Base-by-base conservation (phyloP, 2,329 filamentous ascomycete species). In the Davidsoniella neocaledoniae region DNA sequence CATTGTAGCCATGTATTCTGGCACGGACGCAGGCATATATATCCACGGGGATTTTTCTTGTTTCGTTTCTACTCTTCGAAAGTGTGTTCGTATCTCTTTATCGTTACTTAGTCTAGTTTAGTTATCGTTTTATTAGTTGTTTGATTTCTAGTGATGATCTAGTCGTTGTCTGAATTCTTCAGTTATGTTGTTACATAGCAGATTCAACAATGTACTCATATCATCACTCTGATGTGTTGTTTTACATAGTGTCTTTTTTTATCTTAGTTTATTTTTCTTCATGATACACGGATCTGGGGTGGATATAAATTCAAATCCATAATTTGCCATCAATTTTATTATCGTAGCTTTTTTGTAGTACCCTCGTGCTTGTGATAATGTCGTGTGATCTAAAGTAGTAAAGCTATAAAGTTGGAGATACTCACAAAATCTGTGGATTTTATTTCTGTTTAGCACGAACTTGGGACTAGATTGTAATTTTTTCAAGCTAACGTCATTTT, bases 221-320 rank as follows among this genome's bases (percentile, higher is more conserved):
- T 41, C n/a, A 19, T 16, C 16, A 41, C 19, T 9, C 4, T 41
- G n/a, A n/a, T n/a, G 39, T 17, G 10, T 16, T 16, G 38, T 41
- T 41, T 41, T 41, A 12, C 8, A 33, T 33, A 33, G 29, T 33
- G 39, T 21, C 21, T 21, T 47, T 47, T 48, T 25, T 48, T 48
- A 23, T 17, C 25, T 38, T 36, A 16, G 10, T 45, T 16, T 36
- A 33, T 12, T 46, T 36, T 14, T 39, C n/a, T 23, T 21, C 29
- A 33, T 33, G 29, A 33, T 33, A 33, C 29, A 33, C 29, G 29
- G 29, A 33, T 33, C 29, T 33, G 8, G 29, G 21, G 29, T 2
- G 29, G 29, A 33, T 12, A 33, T 33, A 33, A 33, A 33, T 33
- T 37, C 17, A 36, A n/a, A n/a, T 43, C 21, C 23, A 21, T 46